Conservation (phyloP, 345 rosid species). For the Populus simonii region DNA sequence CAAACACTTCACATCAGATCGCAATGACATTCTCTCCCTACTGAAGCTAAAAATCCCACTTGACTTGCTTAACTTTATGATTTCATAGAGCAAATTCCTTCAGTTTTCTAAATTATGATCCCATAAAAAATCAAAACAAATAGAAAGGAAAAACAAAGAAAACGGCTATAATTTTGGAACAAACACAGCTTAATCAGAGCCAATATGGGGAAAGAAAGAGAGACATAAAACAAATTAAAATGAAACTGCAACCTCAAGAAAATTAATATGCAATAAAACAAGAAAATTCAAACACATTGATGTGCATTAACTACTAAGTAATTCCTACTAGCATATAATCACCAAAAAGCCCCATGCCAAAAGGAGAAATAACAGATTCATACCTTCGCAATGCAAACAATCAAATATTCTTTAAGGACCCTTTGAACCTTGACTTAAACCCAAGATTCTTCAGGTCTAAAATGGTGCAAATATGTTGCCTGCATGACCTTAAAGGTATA, state of each 20-base stretch:
- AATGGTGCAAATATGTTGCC: background rate
- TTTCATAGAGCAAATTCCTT: background rate
- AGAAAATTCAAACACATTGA: background rate
- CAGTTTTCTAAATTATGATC: background rate
- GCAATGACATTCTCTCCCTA: background rate
- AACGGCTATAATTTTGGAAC: background rate
- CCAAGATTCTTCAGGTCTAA: background rate
- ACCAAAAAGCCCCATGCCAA: background rate
- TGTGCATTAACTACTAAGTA: background rate
- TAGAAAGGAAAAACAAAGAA: background rate
- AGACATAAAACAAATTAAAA: too few relatives aligned
- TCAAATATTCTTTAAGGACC: too few relatives aligned
- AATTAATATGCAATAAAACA: background rate
- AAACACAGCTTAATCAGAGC: background rate
- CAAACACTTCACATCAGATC: conserved; percentile 13
- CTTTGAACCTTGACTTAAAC: background rate
- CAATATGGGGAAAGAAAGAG: background rate
- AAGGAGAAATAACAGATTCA: too few relatives aligned
- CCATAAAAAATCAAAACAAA: background rate
- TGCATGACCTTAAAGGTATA: background rate
- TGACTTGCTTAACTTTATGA: too few relatives aligned
- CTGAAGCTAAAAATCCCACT: background rate
- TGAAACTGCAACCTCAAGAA: background rate
- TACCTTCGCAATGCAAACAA: too few relatives aligned
- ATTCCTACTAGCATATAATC: background rate